Percentiles rank a stretch among this genome's conserved stretches.
Evolutionary conservation across 2,329 filamentous ascomycete species (phyloP).

Genomic region (Paracorniculantispora psalliotae): DNA sequence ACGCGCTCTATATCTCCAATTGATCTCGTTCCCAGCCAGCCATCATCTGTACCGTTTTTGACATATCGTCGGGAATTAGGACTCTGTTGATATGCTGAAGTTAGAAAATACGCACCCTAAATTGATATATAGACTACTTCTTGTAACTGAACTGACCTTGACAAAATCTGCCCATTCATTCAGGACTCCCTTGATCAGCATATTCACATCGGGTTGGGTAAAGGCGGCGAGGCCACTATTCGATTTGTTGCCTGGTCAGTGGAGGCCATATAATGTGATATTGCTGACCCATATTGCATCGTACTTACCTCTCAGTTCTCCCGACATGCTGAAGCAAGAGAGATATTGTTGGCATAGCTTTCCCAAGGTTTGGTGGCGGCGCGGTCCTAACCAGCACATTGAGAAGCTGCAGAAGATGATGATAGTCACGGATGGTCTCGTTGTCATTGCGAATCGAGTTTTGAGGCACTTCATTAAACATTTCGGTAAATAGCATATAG

Average conservation of each 20-base stretch:
- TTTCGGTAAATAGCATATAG: slow-evolving; percentile 11
- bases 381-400: no score
- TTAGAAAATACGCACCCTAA: not conserved
- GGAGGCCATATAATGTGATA: not conserved
- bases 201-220: not conserved
- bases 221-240: slow-evolving; percentile 5
- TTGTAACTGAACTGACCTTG: not conserved
- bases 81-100: slow-evolving; percentile 26
- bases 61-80: slow-evolving; percentile 47
- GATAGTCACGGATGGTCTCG: not conserved
- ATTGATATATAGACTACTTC: not conserved
- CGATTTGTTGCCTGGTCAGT: no score
- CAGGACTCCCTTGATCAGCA: not conserved
- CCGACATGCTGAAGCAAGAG: no score
- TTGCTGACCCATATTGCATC: no score
- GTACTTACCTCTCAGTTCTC: slow-evolving; percentile 39
- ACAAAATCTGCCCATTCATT: slow-evolving; percentile 10
- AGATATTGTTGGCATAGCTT: no score
- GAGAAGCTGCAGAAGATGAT: slow-evolving; percentile 2
- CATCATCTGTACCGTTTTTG: slow-evolving; percentile 38
- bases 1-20: slow-evolving; percentile 45
- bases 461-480: not conserved
- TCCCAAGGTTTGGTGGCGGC: no score
- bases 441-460: not conserved
- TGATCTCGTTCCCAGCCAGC: slow-evolving; percentile 53